phyloP scores from a whole-genome alignment of 2,329 filamentous ascomycete genomes.

The Alternaria brassicae region DNA sequence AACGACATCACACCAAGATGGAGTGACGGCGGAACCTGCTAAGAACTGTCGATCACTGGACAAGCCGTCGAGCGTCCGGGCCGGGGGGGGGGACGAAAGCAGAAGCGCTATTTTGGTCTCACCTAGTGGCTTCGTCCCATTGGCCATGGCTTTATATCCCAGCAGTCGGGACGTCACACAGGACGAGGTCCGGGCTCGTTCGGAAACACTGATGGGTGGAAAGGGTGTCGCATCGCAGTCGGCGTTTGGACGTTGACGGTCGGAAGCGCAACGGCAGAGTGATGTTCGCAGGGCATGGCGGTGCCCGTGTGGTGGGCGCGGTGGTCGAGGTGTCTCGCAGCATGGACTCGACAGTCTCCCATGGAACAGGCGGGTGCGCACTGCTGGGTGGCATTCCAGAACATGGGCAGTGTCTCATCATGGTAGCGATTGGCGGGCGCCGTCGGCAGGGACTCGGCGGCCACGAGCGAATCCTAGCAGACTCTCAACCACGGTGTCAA shows the following conservation, averaged over 20 bases:
- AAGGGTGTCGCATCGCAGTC: slow-evolving; percentile 13
- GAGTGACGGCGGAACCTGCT: slow-evolving; percentile 17
- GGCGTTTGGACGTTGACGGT: slow-evolving; percentile 10
- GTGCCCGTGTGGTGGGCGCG: not conserved
- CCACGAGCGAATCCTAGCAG: slow-evolving; percentile 18
- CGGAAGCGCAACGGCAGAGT: not conserved
- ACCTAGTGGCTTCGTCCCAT: slow-evolving; percentile 2
- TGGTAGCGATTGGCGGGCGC: slow-evolving; percentile 30
- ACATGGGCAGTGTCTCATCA: slow-evolving; percentile 13
- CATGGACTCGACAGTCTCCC: slow-evolving; percentile 4
- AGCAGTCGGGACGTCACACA: slow-evolving; percentile 16
- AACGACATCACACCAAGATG: slow-evolving; percentile 12
- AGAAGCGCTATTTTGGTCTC: slow-evolving; percentile 19
- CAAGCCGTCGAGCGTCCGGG: slow-evolving; percentile 9
- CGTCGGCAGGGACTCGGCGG: slow-evolving; percentile 25
- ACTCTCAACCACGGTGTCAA: slow-evolving; percentile 14
- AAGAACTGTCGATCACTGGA: slow-evolving; percentile 15
- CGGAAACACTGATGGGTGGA: slow-evolving; percentile 12
- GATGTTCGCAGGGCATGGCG: slow-evolving; percentile 2
- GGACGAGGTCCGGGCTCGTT: slow-evolving; percentile 12
- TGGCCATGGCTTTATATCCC: not conserved
- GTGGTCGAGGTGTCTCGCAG: not conserved
- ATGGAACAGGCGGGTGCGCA: not conserved
- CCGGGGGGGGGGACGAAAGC: slow-evolving; percentile 12
- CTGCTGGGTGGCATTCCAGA: slow-evolving; percentile 29